phyloP scores from a whole-genome alignment of 129 eudicot species.

The Chrysanthemum makinoi region DNA sequence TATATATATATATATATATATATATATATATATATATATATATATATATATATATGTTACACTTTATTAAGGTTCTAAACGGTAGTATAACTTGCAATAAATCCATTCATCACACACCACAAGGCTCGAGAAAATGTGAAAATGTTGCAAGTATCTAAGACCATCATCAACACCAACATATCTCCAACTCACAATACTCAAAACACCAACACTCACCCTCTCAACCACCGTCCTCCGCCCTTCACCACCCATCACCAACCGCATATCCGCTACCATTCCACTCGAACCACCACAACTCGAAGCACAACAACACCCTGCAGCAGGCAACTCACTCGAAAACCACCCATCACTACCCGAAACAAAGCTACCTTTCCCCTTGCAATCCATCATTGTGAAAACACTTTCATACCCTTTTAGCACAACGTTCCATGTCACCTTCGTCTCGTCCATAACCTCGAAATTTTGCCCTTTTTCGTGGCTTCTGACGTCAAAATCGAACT shows the following conservation, averaged over 20 bases:
- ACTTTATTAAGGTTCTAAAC: no score
- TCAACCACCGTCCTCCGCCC: slow-evolving; percentile 50
- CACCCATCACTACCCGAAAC: slow-evolving; percentile 59
- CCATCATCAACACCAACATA: slow-evolving; percentile 66
- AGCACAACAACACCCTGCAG: slow-evolving; percentile 58
- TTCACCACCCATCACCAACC: slow-evolving; percentile 44
- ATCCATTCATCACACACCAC: slow-evolving; percentile 15
- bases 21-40: no score
- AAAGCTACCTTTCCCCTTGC: slow-evolving; percentile 55
- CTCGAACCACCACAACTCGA: slow-evolving; percentile 35
- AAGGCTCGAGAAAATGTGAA: slow-evolving; percentile 64
- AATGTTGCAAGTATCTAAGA: slow-evolving; percentile 71
- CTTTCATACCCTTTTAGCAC: slow-evolving; percentile 53
- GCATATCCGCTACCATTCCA: slow-evolving; percentile 73
- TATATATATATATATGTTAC: no score
- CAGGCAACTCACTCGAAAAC: slow-evolving; percentile 76
- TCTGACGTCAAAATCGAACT: slow-evolving; percentile 48
- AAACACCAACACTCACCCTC: slow-evolving; percentile 56
- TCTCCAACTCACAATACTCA: slow-evolving; percentile 77
- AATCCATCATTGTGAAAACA: slow-evolving; percentile 66
- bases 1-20: no score
- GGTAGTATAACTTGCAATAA: not conserved
- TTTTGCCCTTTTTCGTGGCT: slow-evolving; percentile 10
- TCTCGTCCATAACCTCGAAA: slow-evolving; percentile 36
- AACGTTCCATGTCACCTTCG: slow-evolving; percentile 61